Evolutionary conservation across 495 filamentous ascomycete species (phyloP), one percentile per base, ranked within the genome.

Genomic region (Aspergillus olivimuriae): DNA sequence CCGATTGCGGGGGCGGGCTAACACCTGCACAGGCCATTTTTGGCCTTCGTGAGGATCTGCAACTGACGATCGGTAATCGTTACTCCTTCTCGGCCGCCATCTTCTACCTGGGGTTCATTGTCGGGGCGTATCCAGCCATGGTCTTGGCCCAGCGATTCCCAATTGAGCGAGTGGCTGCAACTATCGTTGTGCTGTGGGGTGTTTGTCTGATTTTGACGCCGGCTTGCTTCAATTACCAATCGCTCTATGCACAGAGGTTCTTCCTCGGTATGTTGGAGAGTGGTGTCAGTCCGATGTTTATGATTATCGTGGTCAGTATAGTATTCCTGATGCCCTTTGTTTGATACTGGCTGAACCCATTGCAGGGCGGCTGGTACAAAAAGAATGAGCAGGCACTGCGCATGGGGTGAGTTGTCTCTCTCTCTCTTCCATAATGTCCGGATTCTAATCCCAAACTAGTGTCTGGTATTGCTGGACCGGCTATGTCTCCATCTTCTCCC

Each of bases 31-130:
- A 61, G 61, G 31, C 58, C 2, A 34, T 63, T 10, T 70, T 74
- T 42, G 69, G 69, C 9, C 52, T 72, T 8, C 48, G 57, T 1
- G 44, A 50, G 1, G 63, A 72, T 41, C 44, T 71, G 9, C 47
- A 48, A 3, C 46, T 72, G 21, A 52, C 36, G n/a, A 43, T 52
- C 2, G 69, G 68, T 18, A 60, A 65, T 31, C 61, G 65, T 20
- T 66, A 63, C 18, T 64, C 71, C 19, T 58, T 65, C 23, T 44
- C 52, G 4, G 47, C 68, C 12, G 52, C 62, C 20, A 72, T 75
- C 39, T 71, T 74, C 49, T 73, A 75, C 32, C 56, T 73, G 21
- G 70, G 72, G 1, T 73, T 70, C 48, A 66, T 75, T 36, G 51
- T 66, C 30, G 70, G 72, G 9, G 55, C 68, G 5, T 73, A 73